Evolutionary conservation across 768 basidiomycete species (phyloP), one percentile per base, ranked within the genome.

Genomic region (Mycena haematopus): DNA sequence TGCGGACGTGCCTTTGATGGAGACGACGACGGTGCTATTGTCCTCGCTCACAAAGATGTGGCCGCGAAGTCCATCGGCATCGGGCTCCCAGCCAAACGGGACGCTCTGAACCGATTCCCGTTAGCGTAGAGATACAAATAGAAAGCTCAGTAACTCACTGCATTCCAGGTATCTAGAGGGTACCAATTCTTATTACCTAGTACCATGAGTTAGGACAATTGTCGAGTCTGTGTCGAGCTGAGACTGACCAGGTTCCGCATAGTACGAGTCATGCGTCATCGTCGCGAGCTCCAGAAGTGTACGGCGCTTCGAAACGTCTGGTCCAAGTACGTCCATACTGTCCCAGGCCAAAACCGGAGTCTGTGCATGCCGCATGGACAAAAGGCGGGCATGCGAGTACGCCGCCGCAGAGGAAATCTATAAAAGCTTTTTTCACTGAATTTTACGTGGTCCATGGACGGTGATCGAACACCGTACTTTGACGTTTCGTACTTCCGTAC

Each of bases 1-100:
- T 1, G 91, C 87, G 1, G 92, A 93, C 0, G 96, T 99, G n/a
- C 96, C 96, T 71, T 99, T 98, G 76, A 98, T 82, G 24, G 93
- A 85, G 56, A 98, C 80, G 33, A 97, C 80, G 22, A 98, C 92
- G 0, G 93, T 96, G 13, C 86, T 86, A 68, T 96, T 94, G 73
- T 93, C 90, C 8, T 80, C 79, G 1, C 86, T 86, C 21, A 89
- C 91, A 67, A 96, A 97, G n/a, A 99, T 77, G 69, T 98, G 95
- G 0, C 96, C 96, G 45, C 96, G 84, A 60, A 98, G 85, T 0
- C 95, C 95, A 72, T 97, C 93, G 22, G 87, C 87, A 25, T 89
- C 85, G 0, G 91, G 89, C 67, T 91, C 86, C 95, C 96, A 98
- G 11, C 96, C 96, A 68, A 95, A 89, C 0, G 95, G 91, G 33